Evolutionary conservation across 2,329 filamentous ascomycete species (phyloP).

Genomic region (Pyricularia sp.): DNA sequence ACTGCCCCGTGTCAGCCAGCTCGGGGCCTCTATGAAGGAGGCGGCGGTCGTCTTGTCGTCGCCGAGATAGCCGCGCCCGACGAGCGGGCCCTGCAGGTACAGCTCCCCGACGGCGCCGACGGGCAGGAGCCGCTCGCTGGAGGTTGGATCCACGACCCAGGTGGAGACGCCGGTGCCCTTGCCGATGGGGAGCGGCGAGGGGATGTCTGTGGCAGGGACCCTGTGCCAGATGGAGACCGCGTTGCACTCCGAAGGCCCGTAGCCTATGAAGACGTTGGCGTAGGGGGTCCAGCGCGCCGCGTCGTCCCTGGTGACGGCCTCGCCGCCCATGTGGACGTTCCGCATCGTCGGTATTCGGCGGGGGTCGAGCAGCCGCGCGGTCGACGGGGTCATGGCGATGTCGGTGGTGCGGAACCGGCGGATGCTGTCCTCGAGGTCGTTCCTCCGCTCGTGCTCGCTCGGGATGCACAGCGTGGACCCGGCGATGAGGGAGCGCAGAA

Average conservation of each 20-base stretch:
- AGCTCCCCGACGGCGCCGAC: not conserved
- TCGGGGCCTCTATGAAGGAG: not conserved
- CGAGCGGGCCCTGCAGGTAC: not conserved
- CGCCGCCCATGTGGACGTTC: conserved; percentile 13
- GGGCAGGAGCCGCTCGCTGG: conserved; percentile 10
- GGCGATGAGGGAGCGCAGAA: not conserved
- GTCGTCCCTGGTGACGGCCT: conserved; percentile 15
- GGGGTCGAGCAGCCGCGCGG: not conserved
- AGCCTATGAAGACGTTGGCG: conserved; percentile 10
- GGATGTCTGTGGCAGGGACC: not conserved
- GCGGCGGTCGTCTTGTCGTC: not conserved
- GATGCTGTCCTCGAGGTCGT: not conserved
- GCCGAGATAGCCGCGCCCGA: not conserved
- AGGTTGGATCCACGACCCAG: conserved; percentile 21
- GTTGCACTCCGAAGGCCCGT: conserved; percentile 17
- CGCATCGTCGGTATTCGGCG: not conserved
- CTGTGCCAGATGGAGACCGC: not conserved
- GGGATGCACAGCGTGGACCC: not conserved
- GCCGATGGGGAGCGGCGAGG: conserved; percentile 14
- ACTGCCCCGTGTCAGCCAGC: not conserved
- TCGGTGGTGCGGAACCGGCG: not conserved
- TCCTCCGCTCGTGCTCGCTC: not conserved
- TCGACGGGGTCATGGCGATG: not conserved
- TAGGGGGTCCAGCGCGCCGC: conserved; percentile 14
- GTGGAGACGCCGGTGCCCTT: conserved; percentile 9